Base-by-base conservation (phyloP, 305 asterid genomes). In the Fraxinus sp. region DNA sequence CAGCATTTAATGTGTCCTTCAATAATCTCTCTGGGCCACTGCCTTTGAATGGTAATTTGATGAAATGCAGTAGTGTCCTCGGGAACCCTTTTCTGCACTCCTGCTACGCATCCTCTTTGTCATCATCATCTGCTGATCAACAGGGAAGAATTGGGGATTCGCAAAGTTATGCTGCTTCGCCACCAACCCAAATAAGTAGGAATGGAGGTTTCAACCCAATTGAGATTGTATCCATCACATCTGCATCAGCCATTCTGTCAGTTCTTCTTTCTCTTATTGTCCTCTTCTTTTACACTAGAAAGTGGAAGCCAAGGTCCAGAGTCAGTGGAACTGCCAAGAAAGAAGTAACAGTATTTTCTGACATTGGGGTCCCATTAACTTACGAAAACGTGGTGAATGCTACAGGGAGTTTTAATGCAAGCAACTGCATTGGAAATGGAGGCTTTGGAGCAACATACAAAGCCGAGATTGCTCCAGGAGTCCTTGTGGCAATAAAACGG, bases 381-480 rank as follows among this genome's bases (percentile, higher is more conserved):
- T 90, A 81, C 30, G 92, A 90, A 76, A 85, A 78, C 62, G 91
- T 90, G 3, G 92, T 90, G 22, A 83, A 83, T 13, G 89, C 91
- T 24, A 88, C 92, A 2, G 92, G 88, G 77, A 84, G 84, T 80
- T 90, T 90, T 80, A 90, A 83, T 77, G 90, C 91, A 7, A 86
- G 86, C 73, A 90, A 90, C 81, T 90, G 91, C 86, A 90, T 90
- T 16, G 92, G 92, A 26, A 88, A 85, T 75, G 92, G 91, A 76
- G 92, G 92, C 49, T 90, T 90, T 79, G 92, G 91, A 72, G 88
- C 92, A 68, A 90, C 92, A 33, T 88, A 88, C 90, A 88, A 88
- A 81, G 92, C 92, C 16, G 91, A 88, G 87, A 82, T 90, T 79
- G 87, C 92, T 11, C 87, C 90, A 2, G 92, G 92, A 52, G 86